A percentile compares a stretch with the other conserved stretches of the same genome.
phyloP scores from a whole-genome alignment of 495 filamentous ascomycete genomes.

The Tuber umbilicatum region DNA sequence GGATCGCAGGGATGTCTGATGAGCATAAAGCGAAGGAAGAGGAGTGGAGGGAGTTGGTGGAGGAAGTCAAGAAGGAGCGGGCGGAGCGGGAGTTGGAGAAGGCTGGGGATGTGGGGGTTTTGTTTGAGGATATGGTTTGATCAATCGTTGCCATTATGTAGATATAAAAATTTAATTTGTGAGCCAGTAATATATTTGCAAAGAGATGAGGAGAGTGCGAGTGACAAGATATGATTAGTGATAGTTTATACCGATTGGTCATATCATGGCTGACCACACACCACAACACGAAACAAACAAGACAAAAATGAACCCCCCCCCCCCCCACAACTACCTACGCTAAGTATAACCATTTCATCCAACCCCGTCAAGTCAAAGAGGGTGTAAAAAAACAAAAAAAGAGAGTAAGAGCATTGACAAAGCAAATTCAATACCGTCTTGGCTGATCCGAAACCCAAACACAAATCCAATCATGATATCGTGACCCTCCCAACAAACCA shows the following conservation, averaged over 20 bases:
- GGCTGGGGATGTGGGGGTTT: slow-evolving; percentile 34
- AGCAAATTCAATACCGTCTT: slow-evolving; percentile 1
- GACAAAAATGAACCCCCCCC: background rate
- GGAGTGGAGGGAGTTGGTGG: slow-evolving; percentile 68
- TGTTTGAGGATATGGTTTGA: slow-evolving; percentile 31
- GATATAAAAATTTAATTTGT: background rate
- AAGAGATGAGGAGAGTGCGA: background rate
- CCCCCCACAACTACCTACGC: background rate
- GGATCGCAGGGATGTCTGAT: slow-evolving; percentile 70
- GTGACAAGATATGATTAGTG: background rate
- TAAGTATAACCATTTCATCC: background rate
- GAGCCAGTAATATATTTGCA: background rate
- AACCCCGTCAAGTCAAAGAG: background rate
- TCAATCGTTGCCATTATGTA: background rate
- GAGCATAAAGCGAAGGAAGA: slow-evolving; percentile 63
- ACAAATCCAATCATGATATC: slow-evolving; percentile 3
- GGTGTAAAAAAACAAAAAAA: background rate
- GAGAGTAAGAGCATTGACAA: background rate
- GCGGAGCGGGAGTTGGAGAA: slow-evolving; percentile 43
- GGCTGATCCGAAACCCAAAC: background rate
- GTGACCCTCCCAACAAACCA: background rate
- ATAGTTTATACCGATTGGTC: background rate
- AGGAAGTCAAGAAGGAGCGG: slow-evolving; percentile 56
- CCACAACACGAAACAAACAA: background rate
- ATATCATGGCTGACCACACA: background rate